A percentile compares a stretch with the other conserved stretches of the same genome.
phyloP scores from a whole-genome alignment of 768 basidiomycete species.

The Hygrocybe coccinea region DNA sequence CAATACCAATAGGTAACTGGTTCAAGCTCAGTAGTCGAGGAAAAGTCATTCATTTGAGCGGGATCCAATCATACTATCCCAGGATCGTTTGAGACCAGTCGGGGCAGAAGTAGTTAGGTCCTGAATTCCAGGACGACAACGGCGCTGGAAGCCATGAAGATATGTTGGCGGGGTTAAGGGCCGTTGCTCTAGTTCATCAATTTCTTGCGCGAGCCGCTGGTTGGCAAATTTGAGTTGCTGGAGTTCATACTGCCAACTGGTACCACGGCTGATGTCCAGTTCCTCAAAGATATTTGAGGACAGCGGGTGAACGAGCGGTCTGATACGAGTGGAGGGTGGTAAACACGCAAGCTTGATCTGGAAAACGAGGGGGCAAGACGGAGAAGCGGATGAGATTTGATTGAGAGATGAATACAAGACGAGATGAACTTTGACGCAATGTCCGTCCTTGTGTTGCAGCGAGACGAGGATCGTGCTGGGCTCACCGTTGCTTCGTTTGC shows the following conservation, averaged over 20 bases:
- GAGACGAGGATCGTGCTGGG: constrained; percentile 28
- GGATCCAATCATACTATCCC: not conserved
- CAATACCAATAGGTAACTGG: too few relatives aligned
- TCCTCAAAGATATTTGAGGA: constrained; percentile 60
- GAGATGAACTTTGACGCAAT: constrained; percentile 20
- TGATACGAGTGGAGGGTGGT: constrained; percentile 4
- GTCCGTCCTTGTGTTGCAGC: constrained; percentile 38
- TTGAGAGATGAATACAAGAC: constrained; percentile 19
- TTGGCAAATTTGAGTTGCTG: constrained; percentile 77
- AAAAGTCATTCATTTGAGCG: too few relatives aligned
- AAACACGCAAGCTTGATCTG: constrained; percentile 33
- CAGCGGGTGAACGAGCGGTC: constrained; percentile 9
- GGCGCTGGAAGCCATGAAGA: not conserved
- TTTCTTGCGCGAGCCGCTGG: constrained; percentile 57
- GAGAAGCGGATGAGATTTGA: constrained; percentile 5
- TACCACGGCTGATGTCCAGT: constrained; percentile 58
- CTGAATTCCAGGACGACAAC: not conserved
- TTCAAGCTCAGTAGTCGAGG: too few relatives aligned
- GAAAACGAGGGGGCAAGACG: constrained; percentile 30
- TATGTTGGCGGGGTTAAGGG: not conserved
- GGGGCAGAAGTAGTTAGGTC: not conserved
- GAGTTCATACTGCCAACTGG: constrained; percentile 92
- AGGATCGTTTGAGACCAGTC: not conserved
- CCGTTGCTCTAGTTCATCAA: constrained; percentile 27
- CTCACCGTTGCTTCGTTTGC: constrained; percentile 16